Percentiles rank a stretch among this genome's conserved stretches.
Conservation (phyloP, 2,329 filamentous ascomycete genomes). For the Aureobasidium sp. region DNA sequence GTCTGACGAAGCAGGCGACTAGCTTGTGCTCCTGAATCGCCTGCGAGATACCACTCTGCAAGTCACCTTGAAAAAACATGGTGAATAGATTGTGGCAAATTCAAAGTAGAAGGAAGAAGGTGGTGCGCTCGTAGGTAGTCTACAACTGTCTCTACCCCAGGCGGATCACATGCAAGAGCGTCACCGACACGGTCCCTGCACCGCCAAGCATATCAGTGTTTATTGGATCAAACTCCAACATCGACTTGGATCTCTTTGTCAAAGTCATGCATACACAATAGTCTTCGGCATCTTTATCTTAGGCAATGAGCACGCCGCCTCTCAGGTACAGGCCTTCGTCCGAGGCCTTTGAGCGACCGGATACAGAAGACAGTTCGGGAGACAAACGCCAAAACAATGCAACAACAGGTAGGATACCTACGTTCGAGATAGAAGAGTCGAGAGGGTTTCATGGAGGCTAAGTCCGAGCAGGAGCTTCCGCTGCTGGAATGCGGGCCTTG, state of each 20-base stretch:
- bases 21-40: conserved; percentile 69
- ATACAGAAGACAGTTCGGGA: conserved; percentile 11
- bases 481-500: conserved; percentile 73
- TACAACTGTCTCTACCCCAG: not conserved
- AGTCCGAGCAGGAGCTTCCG: conserved; percentile 50
- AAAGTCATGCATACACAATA: not conserved
- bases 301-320: not conserved
- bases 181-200: not conserved
- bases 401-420: conserved; percentile 44
- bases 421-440: no score
- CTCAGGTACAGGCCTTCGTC: not conserved
- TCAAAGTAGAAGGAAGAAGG: not conserved
- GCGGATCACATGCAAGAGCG: conserved; percentile 9
- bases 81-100: not conserved
- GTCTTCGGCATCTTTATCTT: not conserved
- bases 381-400: conserved; percentile 50
- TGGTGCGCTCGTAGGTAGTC: not conserved
- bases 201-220: not conserved
- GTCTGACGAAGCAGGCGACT: conserved; percentile 73
- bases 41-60: conserved; percentile 71
- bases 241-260: not conserved
- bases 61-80: conserved; percentile 75
- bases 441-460: not conserved
- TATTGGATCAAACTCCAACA: not conserved
- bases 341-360: not conserved